Evolutionary conservation across 2,329 filamentous ascomycete genomes (phyloP).

Genomic region (Cryphonectria nitschkei): DNA sequence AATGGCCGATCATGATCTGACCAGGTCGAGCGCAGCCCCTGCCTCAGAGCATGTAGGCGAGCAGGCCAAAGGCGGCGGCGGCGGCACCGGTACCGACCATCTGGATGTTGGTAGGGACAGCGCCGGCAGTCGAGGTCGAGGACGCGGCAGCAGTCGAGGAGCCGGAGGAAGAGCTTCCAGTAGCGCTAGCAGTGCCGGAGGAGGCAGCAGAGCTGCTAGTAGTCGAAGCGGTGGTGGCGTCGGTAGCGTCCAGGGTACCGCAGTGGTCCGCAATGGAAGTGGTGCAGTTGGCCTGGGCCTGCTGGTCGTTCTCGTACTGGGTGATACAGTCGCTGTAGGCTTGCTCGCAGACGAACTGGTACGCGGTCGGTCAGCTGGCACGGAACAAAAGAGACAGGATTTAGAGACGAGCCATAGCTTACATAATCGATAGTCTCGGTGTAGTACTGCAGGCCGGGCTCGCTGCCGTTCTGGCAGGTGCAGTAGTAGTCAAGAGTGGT

Average conservation of each 20-base stretch:
- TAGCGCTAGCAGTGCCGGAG: conserved; percentile 29
- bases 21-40: conserved; percentile 16
- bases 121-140: conserved; percentile 32
- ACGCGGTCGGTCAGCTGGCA: conserved; percentile 27
- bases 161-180: conserved; percentile 32
- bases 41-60: conserved; percentile 55
- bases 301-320: conserved; percentile 45
- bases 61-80: conserved; percentile 53
- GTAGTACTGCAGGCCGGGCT: conserved; percentile 58
- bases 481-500: conserved; percentile 51
- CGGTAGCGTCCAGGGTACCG: conserved; percentile 46
- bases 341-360: conserved; percentile 54
- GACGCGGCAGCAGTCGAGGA: conserved; percentile 30
- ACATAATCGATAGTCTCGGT: conserved; percentile 53
- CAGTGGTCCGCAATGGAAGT: conserved; percentile 52
- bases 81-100: conserved; percentile 50
- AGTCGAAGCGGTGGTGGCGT: conserved; percentile 28
- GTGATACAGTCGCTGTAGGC: conserved; percentile 54
- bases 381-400: neutral
- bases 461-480: conserved; percentile 52
- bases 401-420: conserved; percentile 28
- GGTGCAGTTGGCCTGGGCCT: conserved; percentile 53
- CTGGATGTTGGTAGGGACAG: conserved; percentile 39
- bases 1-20: conserved; percentile 1
- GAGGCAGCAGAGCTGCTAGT: conserved; percentile 24